Evolutionary conservation across 257 asterid genomes (phyloP).

Genomic region (Jacaranda mimosifolia): DNA sequence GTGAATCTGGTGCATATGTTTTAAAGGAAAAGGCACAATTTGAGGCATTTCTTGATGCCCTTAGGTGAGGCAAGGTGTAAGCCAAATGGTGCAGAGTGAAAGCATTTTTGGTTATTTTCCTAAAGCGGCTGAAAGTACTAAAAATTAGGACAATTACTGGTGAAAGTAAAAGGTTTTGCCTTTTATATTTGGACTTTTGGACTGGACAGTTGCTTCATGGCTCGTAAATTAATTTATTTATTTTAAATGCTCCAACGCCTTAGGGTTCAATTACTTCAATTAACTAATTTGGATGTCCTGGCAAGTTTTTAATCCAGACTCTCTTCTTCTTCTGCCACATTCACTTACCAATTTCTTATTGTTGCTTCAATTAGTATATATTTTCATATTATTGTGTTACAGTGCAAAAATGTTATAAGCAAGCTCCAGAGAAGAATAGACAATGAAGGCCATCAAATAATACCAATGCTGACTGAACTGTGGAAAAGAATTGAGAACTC

Average conservation of each 20-base stretch:
- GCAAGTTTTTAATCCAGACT: constrained; percentile 3
- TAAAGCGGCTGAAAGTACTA: too few species aligned
- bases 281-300: not conserved
- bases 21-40: too few species aligned
- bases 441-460: constrained; percentile 84
- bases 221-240: not conserved
- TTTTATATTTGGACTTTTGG: not conserved
- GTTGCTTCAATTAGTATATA: constrained; percentile 14
- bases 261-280: too few species aligned
- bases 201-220: not conserved
- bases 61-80: too few species aligned
- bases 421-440: constrained; percentile 90
- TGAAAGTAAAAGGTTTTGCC: too few species aligned
- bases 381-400: constrained; percentile 41
- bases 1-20: too few species aligned
- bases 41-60: too few species aligned
- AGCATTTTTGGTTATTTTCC: too few species aligned
- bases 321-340: not conserved
- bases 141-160: too few species aligned
- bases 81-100: too few species aligned
- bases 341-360: not conserved
- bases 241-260: too few species aligned
- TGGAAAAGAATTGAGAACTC: constrained; percentile 89
- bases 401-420: constrained; percentile 91
- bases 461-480: constrained; percentile 86